Evolutionary conservation across 2,329 filamentous ascomycete species (phyloP), one percentile per base, ranked within the genome.

Genomic region (Bipolaris cookei): DNA sequence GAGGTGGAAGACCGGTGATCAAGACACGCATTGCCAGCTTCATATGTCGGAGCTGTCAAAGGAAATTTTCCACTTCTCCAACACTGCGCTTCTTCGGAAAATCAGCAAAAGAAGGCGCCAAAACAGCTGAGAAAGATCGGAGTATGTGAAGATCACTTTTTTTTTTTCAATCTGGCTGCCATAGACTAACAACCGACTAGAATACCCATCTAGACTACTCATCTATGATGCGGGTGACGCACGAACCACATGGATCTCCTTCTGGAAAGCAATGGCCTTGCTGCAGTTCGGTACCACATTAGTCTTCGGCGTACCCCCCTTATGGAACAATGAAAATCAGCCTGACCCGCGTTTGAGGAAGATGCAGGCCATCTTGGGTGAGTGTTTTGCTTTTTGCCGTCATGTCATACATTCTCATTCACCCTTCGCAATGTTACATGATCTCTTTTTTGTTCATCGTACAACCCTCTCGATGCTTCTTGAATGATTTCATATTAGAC

Each of bases 191-290:
- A 13, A 3, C 6, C 4, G 0, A 25, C 59, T 60, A 66, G 61
- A 72, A 69, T 67, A 71, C 66, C 45, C 63, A 45, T 58, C 65
- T 52, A 54, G 60, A 13, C 59, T 77, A 6, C 52, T 73, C 42
- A 76, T 77, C 23, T 77, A 77, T 51, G 67, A 76, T 62, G 73
- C 75, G 6, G 75, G 75, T 30, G 70, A 74, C 20, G 67, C 69
- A 10, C 73, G 74, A 35, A 73, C 72, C 6, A 65, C 72, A 3
- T 76, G 66, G 62, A 69, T 77, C 14, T 65, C 66, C 16, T 75
- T 76, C 50, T 75, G 72, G 69, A 77, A 77, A 60, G 69, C 70
- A 23, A 68, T 70, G 41, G 71, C 72, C 3, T 34, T 77, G 28
- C 60, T 76, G 23, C 69, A 77, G 28, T 77, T 76, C 25, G 71